These are phyloP conservation scores for Nakazawaea siamensis DNA, from an alignment of 805 yeast genomes.

Conservation along the genomic window DNA sequence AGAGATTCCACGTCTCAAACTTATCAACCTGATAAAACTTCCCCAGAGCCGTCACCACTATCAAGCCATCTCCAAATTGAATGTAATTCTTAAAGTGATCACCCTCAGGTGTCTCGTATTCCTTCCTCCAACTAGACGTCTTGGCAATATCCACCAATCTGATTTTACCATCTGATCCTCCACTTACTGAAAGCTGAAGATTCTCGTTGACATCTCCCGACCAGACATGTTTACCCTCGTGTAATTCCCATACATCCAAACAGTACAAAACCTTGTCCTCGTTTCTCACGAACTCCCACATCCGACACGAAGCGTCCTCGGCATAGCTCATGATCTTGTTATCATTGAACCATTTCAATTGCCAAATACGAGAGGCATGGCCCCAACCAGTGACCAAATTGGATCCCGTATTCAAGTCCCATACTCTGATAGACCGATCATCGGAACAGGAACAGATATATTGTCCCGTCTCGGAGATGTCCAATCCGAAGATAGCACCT, in stretches of 20 bases:
- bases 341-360: conserved; percentile 41
- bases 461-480: conserved; percentile 45
- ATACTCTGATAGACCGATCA: conserved; percentile 79
- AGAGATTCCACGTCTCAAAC: conserved; percentile 19
- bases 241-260: conserved; percentile 51
- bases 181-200: conserved; percentile 55
- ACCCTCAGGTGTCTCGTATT: conserved; percentile 27
- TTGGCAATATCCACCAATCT: conserved; percentile 48
- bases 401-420: conserved; percentile 51
- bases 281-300: conserved; percentile 49
- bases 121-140: conserved; percentile 15
- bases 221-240: conserved; percentile 86
- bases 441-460: conserved; percentile 80
- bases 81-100: conserved; percentile 59
- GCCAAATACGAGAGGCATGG: conserved; percentile 93
- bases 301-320: conserved; percentile 80
- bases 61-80: conserved; percentile 35
- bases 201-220: conserved; percentile 49
- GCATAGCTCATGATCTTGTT: conserved; percentile 52
- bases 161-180: conserved; percentile 90
- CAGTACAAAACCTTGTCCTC: conserved; percentile 27
- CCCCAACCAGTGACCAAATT: conserved; percentile 88
- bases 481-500: conserved; percentile 86
- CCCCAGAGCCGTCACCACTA: conserved; percentile 55
- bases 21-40: conserved; percentile 29